Base-by-base conservation (phyloP, 192 early-diverging fungal genomes). In the Coemansia sp. region DNA sequence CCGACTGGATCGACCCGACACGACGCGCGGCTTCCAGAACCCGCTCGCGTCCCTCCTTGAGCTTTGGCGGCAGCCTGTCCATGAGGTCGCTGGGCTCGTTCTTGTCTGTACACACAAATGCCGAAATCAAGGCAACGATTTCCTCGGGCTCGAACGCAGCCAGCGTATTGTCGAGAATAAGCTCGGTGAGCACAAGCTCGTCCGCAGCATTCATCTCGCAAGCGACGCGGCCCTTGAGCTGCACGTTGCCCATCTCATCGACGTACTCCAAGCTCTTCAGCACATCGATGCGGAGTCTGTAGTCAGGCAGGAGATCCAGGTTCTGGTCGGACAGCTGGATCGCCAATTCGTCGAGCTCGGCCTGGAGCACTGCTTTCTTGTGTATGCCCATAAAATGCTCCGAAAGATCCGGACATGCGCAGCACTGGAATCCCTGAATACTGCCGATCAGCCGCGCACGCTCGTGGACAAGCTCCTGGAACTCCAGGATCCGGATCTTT, bases 171-270 rank as follows among this genome's bases (percentile, higher is more conserved):
- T 97, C 90, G 35, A 99, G 79, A 25, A 99, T 90, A 32, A 99
- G 82, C 70, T 99, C 95, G 0, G 97, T 97, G 20, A 99, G 81
- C 14, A 97, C 84, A 45, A 99, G 82, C 71, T 94, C 95, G 70
- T 99, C 95, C 2, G 92, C 94, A 15, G 95, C 91, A 79, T 97
- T 97, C 75, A 99, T 95, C 84, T 97, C 95, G 76, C 95, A 97
- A 0, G 95, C 97, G 0, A 99, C 93, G 4, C 92, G 87, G 20
- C 97, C 97, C 81, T 97, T 99, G 56, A 96, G 87, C 65, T 93
- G 91, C 17, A 99, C 94, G 4, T 92, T 93, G 32, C 87, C 87
- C 61, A 86, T 85, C 63, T 89, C 89, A 34, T 95, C 95, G 23
- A 97, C 85, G 63, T 91, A 97, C 1, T 86, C 85, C 55, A 97